A percentile compares a stretch with the other conserved stretches of the same genome.
Evolutionary conservation across 805 yeast species (phyloP).

Genomic region (Wickerhamomyces chambardii): DNA sequence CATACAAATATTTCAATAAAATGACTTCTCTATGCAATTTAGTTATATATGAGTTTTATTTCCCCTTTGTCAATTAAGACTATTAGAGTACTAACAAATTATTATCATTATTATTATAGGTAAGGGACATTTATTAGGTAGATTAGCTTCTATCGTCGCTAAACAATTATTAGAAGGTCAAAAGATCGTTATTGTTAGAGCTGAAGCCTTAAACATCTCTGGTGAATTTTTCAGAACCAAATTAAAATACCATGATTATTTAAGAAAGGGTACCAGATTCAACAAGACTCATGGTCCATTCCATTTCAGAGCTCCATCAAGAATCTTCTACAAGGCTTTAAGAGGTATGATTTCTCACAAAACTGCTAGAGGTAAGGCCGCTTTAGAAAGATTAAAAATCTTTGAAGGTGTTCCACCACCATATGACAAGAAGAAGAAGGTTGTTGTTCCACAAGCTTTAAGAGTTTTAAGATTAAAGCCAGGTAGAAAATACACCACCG

Average conservation of each 20-base stretch:
- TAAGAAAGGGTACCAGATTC: constrained; percentile 98
- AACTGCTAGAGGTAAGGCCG: constrained; percentile 99
- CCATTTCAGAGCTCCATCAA: constrained; percentile 99
- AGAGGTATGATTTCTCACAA: constrained; percentile 99
- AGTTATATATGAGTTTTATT: too few relatives aligned
- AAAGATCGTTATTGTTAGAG: constrained; percentile 95
- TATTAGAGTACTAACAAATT: constrained; percentile 13
- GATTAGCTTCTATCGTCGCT: constrained; percentile 98
- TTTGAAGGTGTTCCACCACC: constrained; percentile 99
- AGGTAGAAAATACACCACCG: constrained; percentile 99
- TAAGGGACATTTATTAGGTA: constrained; percentile 99
- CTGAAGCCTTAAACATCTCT: constrained; percentile 96
- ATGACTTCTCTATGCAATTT: too few relatives aligned
- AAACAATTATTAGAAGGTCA: constrained; percentile 98
- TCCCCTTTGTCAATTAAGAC: not conserved
- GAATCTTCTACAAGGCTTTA: constrained; percentile 99
- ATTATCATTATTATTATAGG: constrained; percentile 25
- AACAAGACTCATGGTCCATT: constrained; percentile 99
- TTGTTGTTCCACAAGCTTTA: constrained; percentile 99
- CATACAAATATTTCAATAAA: too few relatives aligned
- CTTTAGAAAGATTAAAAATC: constrained; percentile 98
- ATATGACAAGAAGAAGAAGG: constrained; percentile 99
- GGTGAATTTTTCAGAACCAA: constrained; percentile 99
- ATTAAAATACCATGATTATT: constrained; percentile 99
- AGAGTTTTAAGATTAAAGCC: constrained; percentile 98